A percentile compares a stretch with the other conserved stretches of the same genome.
phyloP scores from a whole-genome alignment of 495 filamentous ascomycete genomes.

The Evernia prunastri region DNA sequence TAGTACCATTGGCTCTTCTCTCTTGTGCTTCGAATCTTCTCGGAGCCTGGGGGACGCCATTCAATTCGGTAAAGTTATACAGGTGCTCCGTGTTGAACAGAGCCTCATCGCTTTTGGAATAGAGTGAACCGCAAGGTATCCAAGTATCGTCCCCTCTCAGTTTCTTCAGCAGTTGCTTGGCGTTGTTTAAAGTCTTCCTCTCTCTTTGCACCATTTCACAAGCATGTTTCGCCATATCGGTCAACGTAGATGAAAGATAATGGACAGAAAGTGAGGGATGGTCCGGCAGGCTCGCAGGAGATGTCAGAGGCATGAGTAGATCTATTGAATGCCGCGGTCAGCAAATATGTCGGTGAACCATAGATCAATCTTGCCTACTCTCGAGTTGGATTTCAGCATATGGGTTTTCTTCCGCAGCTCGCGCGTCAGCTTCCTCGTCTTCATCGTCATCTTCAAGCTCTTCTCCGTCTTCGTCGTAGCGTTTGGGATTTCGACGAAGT shows the following conservation, averaged over 20 bases:
- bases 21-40: constrained; percentile 1
- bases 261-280: constrained; percentile 80
- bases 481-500: constrained; percentile 64
- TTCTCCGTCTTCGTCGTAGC: constrained; percentile 80
- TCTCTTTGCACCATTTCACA: constrained; percentile 71
- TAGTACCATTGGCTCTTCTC: constrained; percentile 1
- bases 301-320: constrained; percentile 77
- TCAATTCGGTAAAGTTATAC: constrained; percentile 12
- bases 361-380: constrained; percentile 46
- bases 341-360: background rate
- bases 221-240: constrained; percentile 64
- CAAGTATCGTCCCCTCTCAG: constrained; percentile 75
- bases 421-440: constrained; percentile 66
- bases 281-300: constrained; percentile 72
- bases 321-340: constrained; percentile 42
- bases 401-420: constrained; percentile 71
- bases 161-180: constrained; percentile 68
- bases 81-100: constrained; percentile 24
- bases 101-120: constrained; percentile 46
- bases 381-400: constrained; percentile 77
- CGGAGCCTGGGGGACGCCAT: background rate
- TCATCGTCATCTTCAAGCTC: constrained; percentile 73
- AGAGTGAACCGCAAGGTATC: constrained; percentile 63
- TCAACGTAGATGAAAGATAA: constrained; percentile 75
- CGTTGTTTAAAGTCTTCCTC: constrained; percentile 63